phyloP scores from a whole-genome alignment of 1,139 yeast genomes.

The Scheffersomyces stambukii region DNA sequence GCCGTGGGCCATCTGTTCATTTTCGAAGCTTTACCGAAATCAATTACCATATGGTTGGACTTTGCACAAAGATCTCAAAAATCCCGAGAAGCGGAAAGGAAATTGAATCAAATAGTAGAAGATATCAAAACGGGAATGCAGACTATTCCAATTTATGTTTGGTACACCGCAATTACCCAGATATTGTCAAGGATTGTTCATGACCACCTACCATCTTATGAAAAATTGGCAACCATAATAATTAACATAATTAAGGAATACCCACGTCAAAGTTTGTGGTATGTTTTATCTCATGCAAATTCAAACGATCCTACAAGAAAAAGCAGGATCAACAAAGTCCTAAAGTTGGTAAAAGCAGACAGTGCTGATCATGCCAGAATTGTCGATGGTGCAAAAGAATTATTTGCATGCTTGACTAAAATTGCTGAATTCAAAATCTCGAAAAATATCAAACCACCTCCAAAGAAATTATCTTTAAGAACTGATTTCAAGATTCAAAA shows the following conservation, averaged over 20 bases:
- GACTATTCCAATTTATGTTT: slow-evolving; percentile 56
- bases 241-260: slow-evolving; percentile 56
- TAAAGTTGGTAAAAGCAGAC: slow-evolving; percentile 12
- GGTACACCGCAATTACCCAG: slow-evolving; percentile 88
- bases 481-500: slow-evolving; percentile 45
- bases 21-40: slow-evolving; percentile 84
- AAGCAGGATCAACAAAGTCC: slow-evolving; percentile 39
- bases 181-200: slow-evolving; percentile 76
- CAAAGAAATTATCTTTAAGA: slow-evolving; percentile 30
- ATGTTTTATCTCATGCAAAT: slow-evolving; percentile 66
- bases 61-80: slow-evolving; percentile 46
- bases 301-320: slow-evolving; percentile 61
- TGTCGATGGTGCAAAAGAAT: slow-evolving; percentile 23
- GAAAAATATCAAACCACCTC: slow-evolving; percentile 24
- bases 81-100: slow-evolving; percentile 32
- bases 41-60: slow-evolving; percentile 89
- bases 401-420: slow-evolving; percentile 32
- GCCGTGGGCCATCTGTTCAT: slow-evolving; percentile 66
- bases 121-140: slow-evolving; percentile 47
- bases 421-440: slow-evolving; percentile 33
- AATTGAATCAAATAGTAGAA: slow-evolving; percentile 44
- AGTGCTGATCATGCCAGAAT: slow-evolving; percentile 11
- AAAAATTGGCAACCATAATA: slow-evolving; percentile 54
- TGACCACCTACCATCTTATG: slow-evolving; percentile 52
- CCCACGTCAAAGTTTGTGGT: slow-evolving; percentile 86